phyloP scores from a whole-genome alignment of 2,329 filamentous ascomycete species.

The Cordyceps cicadae region DNA sequence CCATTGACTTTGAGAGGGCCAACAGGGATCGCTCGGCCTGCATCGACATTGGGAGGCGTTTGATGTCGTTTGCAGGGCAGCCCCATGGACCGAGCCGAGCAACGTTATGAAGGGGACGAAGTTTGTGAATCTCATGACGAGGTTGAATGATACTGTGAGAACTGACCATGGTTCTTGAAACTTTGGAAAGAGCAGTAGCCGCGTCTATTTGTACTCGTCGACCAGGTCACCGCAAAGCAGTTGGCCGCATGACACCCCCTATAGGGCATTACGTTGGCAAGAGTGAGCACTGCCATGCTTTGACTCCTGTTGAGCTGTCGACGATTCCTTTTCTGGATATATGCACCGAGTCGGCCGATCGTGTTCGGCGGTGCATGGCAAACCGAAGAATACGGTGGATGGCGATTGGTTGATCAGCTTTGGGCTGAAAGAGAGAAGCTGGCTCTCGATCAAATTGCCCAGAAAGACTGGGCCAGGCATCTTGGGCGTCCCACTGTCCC shows the following conservation, averaged over 20 bases:
- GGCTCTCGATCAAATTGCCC: not conserved
- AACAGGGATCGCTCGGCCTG: conserved; percentile 41
- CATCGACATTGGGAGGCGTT: conserved; percentile 28
- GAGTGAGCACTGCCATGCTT: not conserved
- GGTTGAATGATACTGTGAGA: too few species aligned
- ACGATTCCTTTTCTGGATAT: not conserved
- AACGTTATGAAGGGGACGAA: not conserved
- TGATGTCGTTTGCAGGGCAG: not conserved
- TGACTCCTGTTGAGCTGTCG: not conserved
- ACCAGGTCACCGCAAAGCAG: not conserved
- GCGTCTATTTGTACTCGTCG: conserved; percentile 2
- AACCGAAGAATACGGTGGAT: conserved; percentile 10
- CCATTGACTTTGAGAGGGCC: conserved; percentile 40
- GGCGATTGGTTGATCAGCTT: not conserved
- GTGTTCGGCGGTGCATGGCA: not conserved
- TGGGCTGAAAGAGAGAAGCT: not conserved
- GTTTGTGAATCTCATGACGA: not conserved
- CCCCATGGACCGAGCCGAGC: not conserved
- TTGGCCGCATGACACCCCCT: not conserved
- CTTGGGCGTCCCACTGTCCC: not conserved
- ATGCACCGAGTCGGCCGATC: conserved; percentile 3
- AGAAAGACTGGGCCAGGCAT: not conserved
- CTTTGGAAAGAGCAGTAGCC: not conserved
- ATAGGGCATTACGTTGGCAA: not conserved
- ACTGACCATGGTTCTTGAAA: not conserved